Evolutionary conservation across 140 eudicot species (phyloP).

Genomic region (Bidens hawaiensis): DNA sequence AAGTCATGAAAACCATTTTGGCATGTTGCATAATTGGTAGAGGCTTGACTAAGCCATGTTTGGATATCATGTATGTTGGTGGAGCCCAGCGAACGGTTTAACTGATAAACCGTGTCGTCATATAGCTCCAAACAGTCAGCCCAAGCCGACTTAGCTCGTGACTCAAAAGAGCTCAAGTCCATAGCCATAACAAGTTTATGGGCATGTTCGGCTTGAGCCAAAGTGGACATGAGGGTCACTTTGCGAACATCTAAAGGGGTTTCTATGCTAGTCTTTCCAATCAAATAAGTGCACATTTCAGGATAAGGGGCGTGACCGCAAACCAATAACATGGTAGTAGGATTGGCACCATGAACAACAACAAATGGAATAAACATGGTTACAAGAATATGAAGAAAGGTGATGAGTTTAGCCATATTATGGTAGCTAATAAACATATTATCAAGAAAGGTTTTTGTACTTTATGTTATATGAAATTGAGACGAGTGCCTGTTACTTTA

Average conservation of each 20-base stretch:
- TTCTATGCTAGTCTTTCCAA: slow-evolving; percentile 24
- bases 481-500: slow-evolving; percentile 15
- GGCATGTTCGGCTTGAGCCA: slow-evolving; percentile 46
- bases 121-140: slow-evolving; percentile 78
- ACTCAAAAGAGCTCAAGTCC: slow-evolving; percentile 51
- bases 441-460: slow-evolving; percentile 5
- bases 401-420: slow-evolving; percentile 22
- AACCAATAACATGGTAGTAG: slow-evolving; percentile 26
- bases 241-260: slow-evolving; percentile 33
- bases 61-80: slow-evolving; percentile 40
- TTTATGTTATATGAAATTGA: slow-evolving; percentile 12
- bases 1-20: slow-evolving; percentile 68
- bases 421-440: slow-evolving; percentile 10
- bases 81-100: slow-evolving; percentile 44
- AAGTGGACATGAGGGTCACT: slow-evolving; percentile 38
- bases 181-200: slow-evolving; percentile 40
- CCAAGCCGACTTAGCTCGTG: slow-evolving; percentile 60
- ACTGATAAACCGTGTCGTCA: slow-evolving; percentile 47
- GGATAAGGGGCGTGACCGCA: slow-evolving; percentile 72
- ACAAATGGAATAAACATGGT: slow-evolving; percentile 19
- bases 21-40: slow-evolving; percentile 69
- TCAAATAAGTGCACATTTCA: slow-evolving; percentile 47
- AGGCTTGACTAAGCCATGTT: slow-evolving; percentile 74
- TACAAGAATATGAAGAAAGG: slow-evolving; percentile 21
- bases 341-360: slow-evolving; percentile 35